phyloP scores from a whole-genome alignment of 176 grass and related monocot species.

The Oryza glumipatula region DNA sequence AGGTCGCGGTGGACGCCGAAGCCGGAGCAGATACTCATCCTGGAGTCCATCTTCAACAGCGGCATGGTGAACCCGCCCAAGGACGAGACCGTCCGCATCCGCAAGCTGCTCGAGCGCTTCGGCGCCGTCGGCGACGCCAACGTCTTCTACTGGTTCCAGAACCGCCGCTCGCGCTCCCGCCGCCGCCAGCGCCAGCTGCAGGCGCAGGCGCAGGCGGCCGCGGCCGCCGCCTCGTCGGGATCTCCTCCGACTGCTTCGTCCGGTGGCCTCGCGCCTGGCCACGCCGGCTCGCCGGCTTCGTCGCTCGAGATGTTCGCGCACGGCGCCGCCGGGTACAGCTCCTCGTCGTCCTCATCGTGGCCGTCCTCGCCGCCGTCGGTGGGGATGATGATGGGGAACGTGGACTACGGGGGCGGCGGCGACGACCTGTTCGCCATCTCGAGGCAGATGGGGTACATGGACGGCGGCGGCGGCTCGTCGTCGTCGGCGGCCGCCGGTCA shows the following conservation, averaged over 20 bases:
- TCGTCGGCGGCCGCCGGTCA: constrained; percentile 34
- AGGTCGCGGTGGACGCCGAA: constrained; percentile 92
- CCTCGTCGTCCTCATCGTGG: constrained; percentile 39
- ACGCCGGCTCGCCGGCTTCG: background rate
- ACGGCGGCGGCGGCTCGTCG: constrained; percentile 34
- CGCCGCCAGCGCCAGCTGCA: constrained; percentile 89
- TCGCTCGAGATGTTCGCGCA: constrained; percentile 40
- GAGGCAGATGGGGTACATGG: constrained; percentile 67
- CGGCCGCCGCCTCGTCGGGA: constrained; percentile 17
- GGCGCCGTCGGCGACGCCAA: constrained; percentile 92
- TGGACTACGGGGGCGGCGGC: constrained; percentile 39
- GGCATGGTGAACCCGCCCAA: constrained; percentile 97
- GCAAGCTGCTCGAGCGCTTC: constrained; percentile 94
- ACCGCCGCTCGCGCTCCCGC: constrained; percentile 81
- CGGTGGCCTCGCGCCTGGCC: constrained; percentile 14
- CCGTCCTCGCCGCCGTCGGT: constrained; percentile 49
- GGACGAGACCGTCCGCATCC: constrained; percentile 90
- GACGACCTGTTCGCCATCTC: constrained; percentile 96
- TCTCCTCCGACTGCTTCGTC: constrained; percentile 2
- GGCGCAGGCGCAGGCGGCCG: constrained; percentile 39
- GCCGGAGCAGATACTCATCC: constrained; percentile 94
- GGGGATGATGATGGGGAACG: constrained; percentile 39
- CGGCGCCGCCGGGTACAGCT: constrained; percentile 30
- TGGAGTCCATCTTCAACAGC: constrained; percentile 97
- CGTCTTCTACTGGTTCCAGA: constrained; percentile 99